Evolutionary conservation across 208 protist genomes (phyloP).

Genomic region (Trypanosoma mega): DNA sequence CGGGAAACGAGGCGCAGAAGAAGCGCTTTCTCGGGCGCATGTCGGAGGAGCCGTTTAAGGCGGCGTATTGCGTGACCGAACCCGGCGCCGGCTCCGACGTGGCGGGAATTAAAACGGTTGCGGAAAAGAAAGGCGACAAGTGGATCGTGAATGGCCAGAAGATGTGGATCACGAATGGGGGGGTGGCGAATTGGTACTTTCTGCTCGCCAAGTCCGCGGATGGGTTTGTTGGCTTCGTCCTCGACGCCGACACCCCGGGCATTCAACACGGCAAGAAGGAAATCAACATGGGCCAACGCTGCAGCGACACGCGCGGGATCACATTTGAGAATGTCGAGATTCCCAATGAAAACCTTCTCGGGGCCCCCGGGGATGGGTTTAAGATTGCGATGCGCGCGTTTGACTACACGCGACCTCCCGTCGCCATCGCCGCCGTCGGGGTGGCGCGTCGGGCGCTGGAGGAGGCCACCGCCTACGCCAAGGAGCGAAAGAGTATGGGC

Average conservation of each 20-base stretch:
- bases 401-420: constrained; percentile 80
- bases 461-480: constrained; percentile 72
- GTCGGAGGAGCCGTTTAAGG: constrained; percentile 77
- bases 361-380: constrained; percentile 74
- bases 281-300: constrained; percentile 91
- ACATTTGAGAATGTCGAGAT: constrained; percentile 91
- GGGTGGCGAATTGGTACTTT: constrained; percentile 92
- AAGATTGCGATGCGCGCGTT: constrained; percentile 89
- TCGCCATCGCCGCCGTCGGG: constrained; percentile 85
- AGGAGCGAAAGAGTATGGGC: constrained; percentile 85
- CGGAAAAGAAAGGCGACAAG: constrained; percentile 83
- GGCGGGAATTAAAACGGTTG: constrained; percentile 79
- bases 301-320: constrained; percentile 89
- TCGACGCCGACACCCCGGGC: constrained; percentile 86
- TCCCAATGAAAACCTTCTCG: constrained; percentile 77
- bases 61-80: constrained; percentile 88
- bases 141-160: constrained; percentile 92
- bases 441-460: constrained; percentile 81
- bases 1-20: constrained; percentile 81
- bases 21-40: constrained; percentile 89
- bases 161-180: constrained; percentile 96
- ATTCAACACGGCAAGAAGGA: constrained; percentile 81
- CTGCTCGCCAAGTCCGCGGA: constrained; percentile 73
- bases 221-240: constrained; percentile 86
- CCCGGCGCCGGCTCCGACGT: constrained; percentile 86